Percentiles rank a stretch among this genome's conserved stretches.
Evolutionary conservation across 2,329 filamentous ascomycete species (phyloP).

Genomic region (Coleophoma cylindrospora): DNA sequence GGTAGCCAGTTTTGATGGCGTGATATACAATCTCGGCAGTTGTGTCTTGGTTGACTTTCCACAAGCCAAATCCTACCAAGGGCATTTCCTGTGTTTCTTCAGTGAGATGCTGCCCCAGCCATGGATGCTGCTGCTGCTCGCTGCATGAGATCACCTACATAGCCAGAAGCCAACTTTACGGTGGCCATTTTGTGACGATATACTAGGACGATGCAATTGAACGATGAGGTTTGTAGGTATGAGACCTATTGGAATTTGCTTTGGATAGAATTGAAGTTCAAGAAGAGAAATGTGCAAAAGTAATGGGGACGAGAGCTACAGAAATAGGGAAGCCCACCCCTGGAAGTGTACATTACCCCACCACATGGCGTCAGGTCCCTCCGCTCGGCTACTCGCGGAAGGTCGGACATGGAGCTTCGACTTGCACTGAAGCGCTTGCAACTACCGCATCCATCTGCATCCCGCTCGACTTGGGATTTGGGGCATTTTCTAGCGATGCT

Average conservation of each 20-base stretch:
- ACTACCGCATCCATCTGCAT: too few species aligned
- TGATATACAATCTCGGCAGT: constrained; percentile 62
- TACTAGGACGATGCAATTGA: background rate
- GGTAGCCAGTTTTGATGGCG: constrained; percentile 47
- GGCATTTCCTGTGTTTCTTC: constrained; percentile 34
- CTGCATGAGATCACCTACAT: constrained; percentile 18
- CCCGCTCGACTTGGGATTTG: too few species aligned
- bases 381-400: too few species aligned
- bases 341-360: background rate
- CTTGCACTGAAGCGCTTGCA: too few species aligned
- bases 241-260: background rate
- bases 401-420: too few species aligned
- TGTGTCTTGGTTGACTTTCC: constrained; percentile 60
- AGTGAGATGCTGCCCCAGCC: background rate
- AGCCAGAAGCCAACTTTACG: constrained; percentile 35
- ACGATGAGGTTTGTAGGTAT: background rate
- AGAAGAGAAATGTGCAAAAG: background rate
- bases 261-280: background rate
- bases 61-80: constrained; percentile 56
- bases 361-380: too few species aligned
- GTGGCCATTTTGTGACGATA: constrained; percentile 12
- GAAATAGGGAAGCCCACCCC: background rate
- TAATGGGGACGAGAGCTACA: background rate
- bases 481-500: too few species aligned
- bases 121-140: too few species aligned